Evolutionary conservation across 2,329 filamentous ascomycete genomes (phyloP), one percentile per base, ranked within the genome.

Genomic region (Paraphaeosphaeria sporulosa): DNA sequence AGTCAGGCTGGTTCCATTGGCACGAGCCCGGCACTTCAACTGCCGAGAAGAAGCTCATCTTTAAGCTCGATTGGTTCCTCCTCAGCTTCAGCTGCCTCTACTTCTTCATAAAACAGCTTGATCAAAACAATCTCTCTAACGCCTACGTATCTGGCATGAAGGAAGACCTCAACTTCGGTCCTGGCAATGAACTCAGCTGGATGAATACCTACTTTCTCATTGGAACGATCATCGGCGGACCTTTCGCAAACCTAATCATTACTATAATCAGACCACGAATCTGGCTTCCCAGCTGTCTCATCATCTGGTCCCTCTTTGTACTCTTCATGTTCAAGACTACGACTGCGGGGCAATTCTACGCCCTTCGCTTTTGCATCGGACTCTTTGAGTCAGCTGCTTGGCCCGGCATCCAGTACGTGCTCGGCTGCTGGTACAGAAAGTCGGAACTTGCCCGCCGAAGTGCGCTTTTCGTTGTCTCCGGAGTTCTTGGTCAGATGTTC

Each of bases 41-140:
- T n/a, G 58, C 50, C 19, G 63, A 65, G n/a, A 57, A 57, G 17
- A 64, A 59, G 55, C 62, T 66, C 21, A 59, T 68, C n/a, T 58
- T 54, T 36, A 68, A 68, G 54, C 57, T 68, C 2, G 65, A 68
- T 30, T 65, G 58, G 46, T 64, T 60, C 56, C 48, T 64, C 23
- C 47, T 62, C 30, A 66, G 54, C 4, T 68, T 64, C 49, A 57
- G 62, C 53, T 68, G 66, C 43, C 54, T 68, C 17, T 56, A 55
- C 32, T 68, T 59, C 56, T 68, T 68, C 52, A 53, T 64, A n/a
- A 69, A 69, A 5, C 60, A 65, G 23, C 61, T 69, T 15, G 64
- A 69, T 55, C 63, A 60, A 17, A 54, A 49, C 46, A 68, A 68
- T 42, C 48, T 68, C 40, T 43, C 40, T 17, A 43, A 43, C n/a